Percentiles rank a stretch among this genome's conserved stretches.
Conservation (phyloP, 176 grass and related monocot genomes). For the Oryza longistaminata region DNA sequence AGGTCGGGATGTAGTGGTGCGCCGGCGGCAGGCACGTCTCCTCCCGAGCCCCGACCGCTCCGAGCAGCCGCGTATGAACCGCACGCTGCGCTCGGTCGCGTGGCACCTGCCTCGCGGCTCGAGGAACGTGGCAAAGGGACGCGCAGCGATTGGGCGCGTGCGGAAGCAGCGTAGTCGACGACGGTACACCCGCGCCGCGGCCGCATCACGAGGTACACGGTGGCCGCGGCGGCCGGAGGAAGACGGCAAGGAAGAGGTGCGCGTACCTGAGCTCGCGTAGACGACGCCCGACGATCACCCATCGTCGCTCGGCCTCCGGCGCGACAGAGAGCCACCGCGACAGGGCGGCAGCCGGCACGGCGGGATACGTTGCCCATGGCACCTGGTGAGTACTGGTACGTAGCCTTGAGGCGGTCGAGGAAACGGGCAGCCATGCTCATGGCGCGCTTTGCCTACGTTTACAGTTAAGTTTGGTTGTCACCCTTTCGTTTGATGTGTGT, state of each 20-base stretch:
- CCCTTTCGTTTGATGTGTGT: not conserved
- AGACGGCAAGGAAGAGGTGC: slow-evolving; percentile 18
- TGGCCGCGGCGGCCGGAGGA: not conserved
- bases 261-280: not conserved
- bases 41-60: slow-evolving; percentile 55
- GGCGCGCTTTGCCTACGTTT: not conserved
- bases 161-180: slow-evolving; percentile 66
- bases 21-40: slow-evolving; percentile 54
- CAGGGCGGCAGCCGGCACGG: not conserved
- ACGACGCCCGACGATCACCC: not conserved
- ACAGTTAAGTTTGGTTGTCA: too few species aligned
- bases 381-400: not conserved
- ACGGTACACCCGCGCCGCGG: slow-evolving; percentile 50
- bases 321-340: not conserved
- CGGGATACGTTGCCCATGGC: not conserved
- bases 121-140: slow-evolving; percentile 39
- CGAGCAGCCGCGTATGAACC: slow-evolving; percentile 51
- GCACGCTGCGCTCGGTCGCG: slow-evolving; percentile 38
- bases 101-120: slow-evolving; percentile 43
- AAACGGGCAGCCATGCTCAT: slow-evolving; percentile 6
- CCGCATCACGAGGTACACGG: slow-evolving; percentile 12
- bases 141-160: slow-evolving; percentile 34
- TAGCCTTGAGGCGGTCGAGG: not conserved
- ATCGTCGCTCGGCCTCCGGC: not conserved
- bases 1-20: slow-evolving; percentile 48